Evolutionary conservation across 2,329 filamentous ascomycete genomes (phyloP).

Genomic region (Cytospora mali): DNA sequence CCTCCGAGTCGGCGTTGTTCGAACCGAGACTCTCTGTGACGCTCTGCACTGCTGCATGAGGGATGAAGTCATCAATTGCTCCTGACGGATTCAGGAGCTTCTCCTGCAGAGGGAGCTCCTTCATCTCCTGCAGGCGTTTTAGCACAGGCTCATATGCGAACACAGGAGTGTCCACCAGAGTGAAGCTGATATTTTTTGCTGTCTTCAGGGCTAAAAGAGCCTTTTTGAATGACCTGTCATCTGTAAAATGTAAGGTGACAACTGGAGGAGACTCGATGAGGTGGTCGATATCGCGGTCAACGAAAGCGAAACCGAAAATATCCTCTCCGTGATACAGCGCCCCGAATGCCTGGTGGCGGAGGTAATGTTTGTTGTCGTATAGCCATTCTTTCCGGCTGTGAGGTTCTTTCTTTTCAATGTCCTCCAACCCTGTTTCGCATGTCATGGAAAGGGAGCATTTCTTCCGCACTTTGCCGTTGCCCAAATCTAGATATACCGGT

Average conservation of each 20-base stretch:
- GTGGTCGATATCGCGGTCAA: slow-evolving; percentile 54
- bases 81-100: slow-evolving; percentile 48
- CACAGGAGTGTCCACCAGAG: slow-evolving; percentile 64
- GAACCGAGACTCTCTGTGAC: slow-evolving; percentile 12
- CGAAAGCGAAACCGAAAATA: slow-evolving; percentile 61
- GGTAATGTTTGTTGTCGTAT: slow-evolving; percentile 48
- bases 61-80: slow-evolving; percentile 10
- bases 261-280: slow-evolving; percentile 49
- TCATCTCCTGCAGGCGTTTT: slow-evolving; percentile 57
- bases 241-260: slow-evolving; percentile 55
- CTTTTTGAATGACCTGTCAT: slow-evolving; percentile 47
- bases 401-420: slow-evolving; percentile 38
- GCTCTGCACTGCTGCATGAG: neutral
- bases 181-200: slow-evolving; percentile 44
- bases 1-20: neutral
- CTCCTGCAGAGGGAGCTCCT: slow-evolving; percentile 57
- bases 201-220: slow-evolving; percentile 49
- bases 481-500: slow-evolving; percentile 43
- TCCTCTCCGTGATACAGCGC: slow-evolving; percentile 56
- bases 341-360: slow-evolving; percentile 64
- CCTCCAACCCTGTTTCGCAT: slow-evolving; percentile 47
- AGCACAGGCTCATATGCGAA: slow-evolving; percentile 73
- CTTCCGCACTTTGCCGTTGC: slow-evolving; percentile 35
- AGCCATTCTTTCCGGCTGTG: slow-evolving; percentile 49
- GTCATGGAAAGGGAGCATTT: slow-evolving; percentile 45